These are phyloP conservation scores for Geotrichum australiense DNA, from an alignment of 1,139 yeast genomes.

Conservation along the genomic window DNA sequence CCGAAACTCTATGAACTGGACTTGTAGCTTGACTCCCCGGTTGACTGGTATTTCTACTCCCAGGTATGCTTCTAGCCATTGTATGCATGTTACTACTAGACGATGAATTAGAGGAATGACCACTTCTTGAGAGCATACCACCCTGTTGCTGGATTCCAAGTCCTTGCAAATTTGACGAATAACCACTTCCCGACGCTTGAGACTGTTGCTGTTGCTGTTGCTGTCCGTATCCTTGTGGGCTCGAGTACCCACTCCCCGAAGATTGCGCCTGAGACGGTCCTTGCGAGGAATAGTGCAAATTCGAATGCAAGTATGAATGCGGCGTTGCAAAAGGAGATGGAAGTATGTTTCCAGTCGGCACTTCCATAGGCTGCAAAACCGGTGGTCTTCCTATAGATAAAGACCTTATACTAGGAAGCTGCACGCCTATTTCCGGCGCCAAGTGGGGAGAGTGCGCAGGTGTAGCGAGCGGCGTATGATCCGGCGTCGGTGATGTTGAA, in stretches of 20 bases:
- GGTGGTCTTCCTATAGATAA: constrained; percentile 35
- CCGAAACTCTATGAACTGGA: constrained; percentile 20
- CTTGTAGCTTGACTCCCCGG: constrained; percentile 11
- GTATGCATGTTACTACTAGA: constrained; percentile 9
- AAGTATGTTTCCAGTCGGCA: constrained; percentile 16
- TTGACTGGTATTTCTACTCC: constrained; percentile 14
- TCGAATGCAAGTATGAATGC: constrained; percentile 5
- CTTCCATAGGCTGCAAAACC: constrained; percentile 33
- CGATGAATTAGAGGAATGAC: constrained; percentile 5
- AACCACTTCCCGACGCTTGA: constrained; percentile 5
- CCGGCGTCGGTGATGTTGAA: constrained; percentile 43
- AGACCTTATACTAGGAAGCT: constrained; percentile 37
- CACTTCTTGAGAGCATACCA: background rate
- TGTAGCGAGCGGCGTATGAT: constrained; percentile 50
- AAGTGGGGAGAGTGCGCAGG: constrained; percentile 53
- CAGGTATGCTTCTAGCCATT: constrained; percentile 4
- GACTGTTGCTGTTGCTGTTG: constrained; percentile 1
- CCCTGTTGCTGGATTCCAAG: background rate
- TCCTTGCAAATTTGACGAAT: constrained; percentile 6
- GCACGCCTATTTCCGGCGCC: constrained; percentile 35
- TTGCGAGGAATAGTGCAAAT: constrained; percentile 6
- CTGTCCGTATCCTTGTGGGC: background rate
- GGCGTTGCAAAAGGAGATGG: constrained; percentile 9
- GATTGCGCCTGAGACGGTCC: background rate
- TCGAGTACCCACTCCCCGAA: constrained; percentile 11